These are phyloP conservation scores for Eucalyptus erythrocorys DNA, from an alignment of 345 rosid species.

Conservation along the genomic window DNA sequence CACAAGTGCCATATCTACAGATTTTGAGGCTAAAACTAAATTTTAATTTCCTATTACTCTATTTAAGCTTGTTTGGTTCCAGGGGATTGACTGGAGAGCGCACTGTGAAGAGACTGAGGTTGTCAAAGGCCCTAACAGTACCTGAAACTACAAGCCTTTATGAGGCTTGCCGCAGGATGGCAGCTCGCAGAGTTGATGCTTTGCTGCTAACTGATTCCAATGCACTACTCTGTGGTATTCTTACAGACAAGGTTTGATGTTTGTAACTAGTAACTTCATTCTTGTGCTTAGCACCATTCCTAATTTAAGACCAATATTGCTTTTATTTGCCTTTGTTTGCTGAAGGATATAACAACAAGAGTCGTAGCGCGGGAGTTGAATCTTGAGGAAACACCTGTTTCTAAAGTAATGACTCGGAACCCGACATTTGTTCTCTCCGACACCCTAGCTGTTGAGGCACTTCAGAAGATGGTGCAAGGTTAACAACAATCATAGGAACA, in stretches of 20 bases:
- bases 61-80: neutral
- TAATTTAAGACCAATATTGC: neutral
- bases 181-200: constrained; percentile 93
- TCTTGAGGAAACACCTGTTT: constrained; percentile 82
- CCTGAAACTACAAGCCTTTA: constrained; percentile 73
- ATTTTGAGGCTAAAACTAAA: neutral
- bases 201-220: constrained; percentile 83
- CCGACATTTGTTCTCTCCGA: constrained; percentile 93
- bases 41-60: neutral
- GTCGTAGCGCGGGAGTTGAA: constrained; percentile 75
- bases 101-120: constrained; percentile 78
- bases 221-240: constrained; percentile 95
- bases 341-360: constrained; percentile 84
- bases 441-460: constrained; percentile 96
- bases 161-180: constrained; percentile 95
- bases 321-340: neutral
- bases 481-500: constrained; percentile 7
- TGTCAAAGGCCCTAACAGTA: constrained; percentile 85
- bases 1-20: neutral
- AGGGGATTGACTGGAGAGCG: constrained; percentile 90
- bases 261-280: neutral
- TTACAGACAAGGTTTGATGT: constrained; percentile 74
- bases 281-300: neutral
- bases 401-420: constrained; percentile 95
- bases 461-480: constrained; percentile 99